Evolutionary conservation across 2,329 filamentous ascomycete species (phyloP).

Genomic region (Fusarium pseudonygamai): DNA sequence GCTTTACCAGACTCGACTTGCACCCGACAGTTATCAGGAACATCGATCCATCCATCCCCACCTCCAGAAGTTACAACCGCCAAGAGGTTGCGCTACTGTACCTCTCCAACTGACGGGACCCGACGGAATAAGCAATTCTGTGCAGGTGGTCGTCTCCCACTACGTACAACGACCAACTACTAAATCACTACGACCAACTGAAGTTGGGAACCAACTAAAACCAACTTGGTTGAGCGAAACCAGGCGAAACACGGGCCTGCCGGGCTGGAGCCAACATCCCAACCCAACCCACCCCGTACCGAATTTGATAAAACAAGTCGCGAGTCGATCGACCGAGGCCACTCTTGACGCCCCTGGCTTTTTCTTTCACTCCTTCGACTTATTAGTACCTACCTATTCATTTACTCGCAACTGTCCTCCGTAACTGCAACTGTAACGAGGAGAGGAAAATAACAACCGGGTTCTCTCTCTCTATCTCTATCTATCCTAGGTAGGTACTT

Average conservation of each 20-base stretch:
- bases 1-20: constrained; percentile 4
- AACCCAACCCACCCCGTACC: constrained; percentile 22
- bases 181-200: constrained; percentile 13
- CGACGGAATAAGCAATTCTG: constrained; percentile 26
- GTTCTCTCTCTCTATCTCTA: constrained; percentile 7
- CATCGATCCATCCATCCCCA: not conserved
- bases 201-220: constrained; percentile 25
- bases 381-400: not conserved
- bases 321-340: constrained; percentile 39
- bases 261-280: constrained; percentile 35
- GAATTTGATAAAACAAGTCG: constrained; percentile 36
- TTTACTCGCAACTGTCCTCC: not conserved
- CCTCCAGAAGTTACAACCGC: constrained; percentile 5
- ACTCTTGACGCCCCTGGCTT: constrained; percentile 34
- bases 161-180: constrained; percentile 3
- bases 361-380: constrained; percentile 9
- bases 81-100: not conserved
- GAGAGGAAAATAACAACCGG: constrained; percentile 24
- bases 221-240: constrained; percentile 36
- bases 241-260: constrained; percentile 41
- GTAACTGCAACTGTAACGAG: constrained; percentile 1
- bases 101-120: not conserved
- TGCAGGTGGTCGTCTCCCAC: not conserved
- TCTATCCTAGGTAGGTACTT: no score
- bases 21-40: not conserved